phyloP scores from a whole-genome alignment of 164 flowering plant genomes.

The Chimonanthus praecox region DNA sequence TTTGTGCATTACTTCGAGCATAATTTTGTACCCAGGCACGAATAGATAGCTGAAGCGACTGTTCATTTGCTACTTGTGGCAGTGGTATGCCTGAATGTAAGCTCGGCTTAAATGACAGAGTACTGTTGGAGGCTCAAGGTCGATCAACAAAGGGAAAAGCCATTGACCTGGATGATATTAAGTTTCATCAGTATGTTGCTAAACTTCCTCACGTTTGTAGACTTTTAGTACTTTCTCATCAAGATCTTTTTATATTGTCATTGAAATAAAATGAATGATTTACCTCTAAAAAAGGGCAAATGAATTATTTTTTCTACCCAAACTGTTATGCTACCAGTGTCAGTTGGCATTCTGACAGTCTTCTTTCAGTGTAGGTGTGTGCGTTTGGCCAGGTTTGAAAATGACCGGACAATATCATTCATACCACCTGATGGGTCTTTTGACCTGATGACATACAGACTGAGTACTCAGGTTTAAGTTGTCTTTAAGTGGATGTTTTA shows the following conservation, averaged over 20 bases:
- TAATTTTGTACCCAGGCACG: no score
- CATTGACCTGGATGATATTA: conserved; percentile 95
- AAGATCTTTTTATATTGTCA: not conserved
- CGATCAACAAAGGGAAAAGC: conserved; percentile 95
- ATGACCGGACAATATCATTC: conserved; percentile 95
- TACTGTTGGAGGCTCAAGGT: conserved; percentile 92
- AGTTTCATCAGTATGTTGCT: conserved; percentile 89
- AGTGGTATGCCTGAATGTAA: conserved; percentile 99
- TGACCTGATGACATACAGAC: conserved; percentile 96
- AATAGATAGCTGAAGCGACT: not conserved
- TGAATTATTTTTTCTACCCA: no score
- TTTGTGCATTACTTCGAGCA: no score
- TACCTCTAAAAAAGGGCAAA: not conserved
- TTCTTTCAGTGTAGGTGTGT: conserved; percentile 63
- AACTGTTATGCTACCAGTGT: not conserved
- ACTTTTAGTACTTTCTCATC: not conserved
- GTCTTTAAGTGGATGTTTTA: not conserved
- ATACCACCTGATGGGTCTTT: conserved; percentile 98
- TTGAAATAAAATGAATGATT: no score
- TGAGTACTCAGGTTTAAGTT: conserved; percentile 74
- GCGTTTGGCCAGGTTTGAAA: conserved; percentile 96
- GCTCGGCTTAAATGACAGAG: conserved; percentile 94
- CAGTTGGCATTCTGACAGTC: conserved; percentile 4
- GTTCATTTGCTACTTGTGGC: conserved; percentile 23
- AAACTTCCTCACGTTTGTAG: not conserved